These are phyloP conservation scores for Corymbia calophylla DNA, from an alignment of 441 rosid genomes.

Conservation along the genomic window DNA sequence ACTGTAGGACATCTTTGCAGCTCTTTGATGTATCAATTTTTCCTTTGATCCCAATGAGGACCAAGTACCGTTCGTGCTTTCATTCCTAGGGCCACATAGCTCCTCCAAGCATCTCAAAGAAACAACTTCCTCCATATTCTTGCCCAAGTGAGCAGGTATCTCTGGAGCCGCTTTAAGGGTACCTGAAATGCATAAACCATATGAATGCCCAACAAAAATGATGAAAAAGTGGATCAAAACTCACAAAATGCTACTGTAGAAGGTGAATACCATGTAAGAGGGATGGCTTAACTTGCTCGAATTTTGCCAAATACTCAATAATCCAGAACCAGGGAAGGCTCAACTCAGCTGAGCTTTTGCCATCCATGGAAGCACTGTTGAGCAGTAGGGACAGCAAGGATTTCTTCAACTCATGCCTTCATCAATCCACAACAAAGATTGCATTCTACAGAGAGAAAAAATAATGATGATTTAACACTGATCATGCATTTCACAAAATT, in stretches of 20 bases:
- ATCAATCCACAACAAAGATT: background rate
- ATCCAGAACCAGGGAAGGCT: slow-evolving; percentile 36
- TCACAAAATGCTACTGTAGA: background rate
- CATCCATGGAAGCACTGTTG: background rate
- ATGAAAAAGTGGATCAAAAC: background rate
- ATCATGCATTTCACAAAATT: background rate
- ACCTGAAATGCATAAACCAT: slow-evolving; percentile 18
- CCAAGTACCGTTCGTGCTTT: background rate
- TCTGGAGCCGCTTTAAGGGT: slow-evolving; percentile 35
- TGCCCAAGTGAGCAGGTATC: slow-evolving; percentile 12
- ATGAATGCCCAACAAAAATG: background rate
- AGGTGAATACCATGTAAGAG: slow-evolving; percentile 24
- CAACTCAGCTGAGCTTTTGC: background rate
- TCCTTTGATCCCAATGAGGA: slow-evolving; percentile 9
- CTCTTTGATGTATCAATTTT: slow-evolving; percentile 22
- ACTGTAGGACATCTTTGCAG: slow-evolving; percentile 36
- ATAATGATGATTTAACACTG: background rate
- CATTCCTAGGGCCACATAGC: slow-evolving; percentile 19
- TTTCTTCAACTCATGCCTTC: background rate
- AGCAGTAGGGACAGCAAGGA: background rate
- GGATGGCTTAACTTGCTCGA: slow-evolving; percentile 14
- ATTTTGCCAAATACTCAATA: slow-evolving; percentile 37
- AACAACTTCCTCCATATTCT: slow-evolving; percentile 33
- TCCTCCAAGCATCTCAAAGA: slow-evolving; percentile 54
- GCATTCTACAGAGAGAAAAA: background rate